Base-by-base conservation (phyloP, 352 stramenopile species). In the Aphanomyces stellatus region DNA sequence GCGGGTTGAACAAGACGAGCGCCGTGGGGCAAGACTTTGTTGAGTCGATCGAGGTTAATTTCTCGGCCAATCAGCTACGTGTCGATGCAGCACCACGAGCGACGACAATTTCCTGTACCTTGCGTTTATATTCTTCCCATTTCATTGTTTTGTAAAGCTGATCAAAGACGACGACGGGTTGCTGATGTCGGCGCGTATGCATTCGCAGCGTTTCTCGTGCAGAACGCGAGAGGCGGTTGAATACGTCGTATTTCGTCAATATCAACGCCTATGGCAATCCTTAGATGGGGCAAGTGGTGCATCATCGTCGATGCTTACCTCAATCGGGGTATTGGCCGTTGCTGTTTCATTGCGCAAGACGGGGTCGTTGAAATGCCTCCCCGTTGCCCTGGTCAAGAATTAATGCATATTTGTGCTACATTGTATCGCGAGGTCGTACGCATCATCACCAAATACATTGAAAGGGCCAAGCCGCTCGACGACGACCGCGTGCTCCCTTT, bases 221-320 rank as follows among this genome's bases (percentile, higher is more conserved):
- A 0, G 77, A 72, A 0, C 75, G 74, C 0, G 82, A 88, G 1
- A 91, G 55, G 0, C 82, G 81, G 64, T 91, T 80, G 49, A 88
- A 91, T 1, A 90, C 80, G 53, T 91, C 82, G 63, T 91, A 88
- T 60, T 91, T 91, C 30, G 82, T 88, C 0, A 91, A 74, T 11
- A 88, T 53, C 13, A 91, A 69, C 17, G 88, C 55, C 55, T 64
- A 64, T 5, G 25, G 11, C 19, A 53, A 13, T 19, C 19, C 25
- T 28, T 19, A 53, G 46, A 53, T 28, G 24, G 8, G 22, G 7
- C 46, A 53, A 1, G 13, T 2, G 17, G 37, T 43, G 8, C 8
- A 43, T 43, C 8, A 17, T 43, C 17, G 37, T 46, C 13, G 37
- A 46, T 2, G 37, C n/a, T 11, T 53, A 64, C 69, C 35, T 91